Percentiles rank a stretch among this genome's conserved stretches.
Conservation (phyloP, 2,329 filamentous ascomycete species). For the Mycosphaerella arachidis region DNA sequence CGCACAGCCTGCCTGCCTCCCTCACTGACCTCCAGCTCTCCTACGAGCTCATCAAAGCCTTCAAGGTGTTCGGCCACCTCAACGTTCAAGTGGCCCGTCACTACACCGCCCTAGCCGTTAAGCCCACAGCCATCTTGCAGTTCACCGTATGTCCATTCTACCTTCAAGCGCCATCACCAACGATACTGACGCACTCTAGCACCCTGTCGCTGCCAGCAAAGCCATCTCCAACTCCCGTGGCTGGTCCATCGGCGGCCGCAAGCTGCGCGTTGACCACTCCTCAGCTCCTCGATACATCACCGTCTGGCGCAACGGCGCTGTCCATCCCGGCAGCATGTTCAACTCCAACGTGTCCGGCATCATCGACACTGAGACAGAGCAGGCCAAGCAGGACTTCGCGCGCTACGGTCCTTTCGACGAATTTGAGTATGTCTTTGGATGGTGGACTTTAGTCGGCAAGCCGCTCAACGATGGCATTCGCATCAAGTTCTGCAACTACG, state of each 20-base stretch:
- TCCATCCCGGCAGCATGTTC: not conserved
- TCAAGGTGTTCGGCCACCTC: not conserved
- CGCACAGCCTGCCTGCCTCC: not conserved
- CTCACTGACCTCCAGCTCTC: not conserved
- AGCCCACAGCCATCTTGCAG: constrained; percentile 2
- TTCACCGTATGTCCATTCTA: not conserved
- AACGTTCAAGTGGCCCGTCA: not conserved
- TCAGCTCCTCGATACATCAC: not conserved
- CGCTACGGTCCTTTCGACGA: not conserved
- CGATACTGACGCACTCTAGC: not conserved
- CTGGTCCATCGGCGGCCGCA: not conserved
- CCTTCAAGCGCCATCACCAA: not conserved
- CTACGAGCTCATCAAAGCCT: not conserved
- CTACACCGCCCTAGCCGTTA: not conserved
- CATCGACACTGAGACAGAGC: not conserved
- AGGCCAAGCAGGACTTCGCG: not conserved
- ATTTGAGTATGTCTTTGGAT: not conserved
- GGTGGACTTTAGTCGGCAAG: not conserved
- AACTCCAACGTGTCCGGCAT: not conserved
- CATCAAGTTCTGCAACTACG: not conserved
- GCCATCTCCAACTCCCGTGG: not conserved
- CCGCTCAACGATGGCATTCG: not conserved
- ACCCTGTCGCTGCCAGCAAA: not conserved
- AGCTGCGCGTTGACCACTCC: not conserved
- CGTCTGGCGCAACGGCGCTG: not conserved